These are phyloP conservation scores for Phytophthora meadii DNA, from an alignment of 352 stramenopile genomes.

Conservation along the genomic window DNA sequence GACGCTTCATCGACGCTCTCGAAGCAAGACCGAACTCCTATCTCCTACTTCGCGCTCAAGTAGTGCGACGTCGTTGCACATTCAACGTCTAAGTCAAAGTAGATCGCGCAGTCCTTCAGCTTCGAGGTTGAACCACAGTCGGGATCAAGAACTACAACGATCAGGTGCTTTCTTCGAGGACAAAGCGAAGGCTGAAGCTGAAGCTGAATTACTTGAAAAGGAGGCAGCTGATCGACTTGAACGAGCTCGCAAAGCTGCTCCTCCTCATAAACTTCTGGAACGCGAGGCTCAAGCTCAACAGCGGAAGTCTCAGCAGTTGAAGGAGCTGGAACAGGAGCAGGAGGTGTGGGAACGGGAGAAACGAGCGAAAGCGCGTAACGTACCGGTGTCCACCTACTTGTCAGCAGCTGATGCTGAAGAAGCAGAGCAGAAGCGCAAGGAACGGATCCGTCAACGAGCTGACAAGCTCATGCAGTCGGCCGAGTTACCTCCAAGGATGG, in stretches of 20 bases:
- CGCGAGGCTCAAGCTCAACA: constrained; percentile 49
- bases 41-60: constrained; percentile 5
- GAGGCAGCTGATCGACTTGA: constrained; percentile 44
- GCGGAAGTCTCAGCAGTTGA: constrained; percentile 52
- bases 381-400: constrained; percentile 65
- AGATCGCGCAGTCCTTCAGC: constrained; percentile 26
- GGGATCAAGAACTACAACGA: constrained; percentile 28
- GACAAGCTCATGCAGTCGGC: constrained; percentile 50
- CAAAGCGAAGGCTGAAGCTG: constrained; percentile 52
- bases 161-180: constrained; percentile 70
- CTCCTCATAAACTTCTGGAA: constrained; percentile 61
- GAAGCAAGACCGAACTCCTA: constrained; percentile 16
- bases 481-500: constrained; percentile 62
- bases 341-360: constrained; percentile 47
- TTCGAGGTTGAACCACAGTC: constrained; percentile 23
- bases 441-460: constrained; percentile 60
- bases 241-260: constrained; percentile 52
- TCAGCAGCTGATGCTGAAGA: constrained; percentile 21
- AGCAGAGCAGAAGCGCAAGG: constrained; percentile 49
- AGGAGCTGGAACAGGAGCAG: constrained; percentile 39
- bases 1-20: constrained; percentile 9
- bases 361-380: constrained; percentile 53
- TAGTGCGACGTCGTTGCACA: constrained; percentile 21
- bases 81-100: constrained; percentile 11
- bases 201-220: constrained; percentile 35